Evolutionary conservation across 331 rosid genomes (phyloP).

Genomic region (Acacia pycnantha): DNA sequence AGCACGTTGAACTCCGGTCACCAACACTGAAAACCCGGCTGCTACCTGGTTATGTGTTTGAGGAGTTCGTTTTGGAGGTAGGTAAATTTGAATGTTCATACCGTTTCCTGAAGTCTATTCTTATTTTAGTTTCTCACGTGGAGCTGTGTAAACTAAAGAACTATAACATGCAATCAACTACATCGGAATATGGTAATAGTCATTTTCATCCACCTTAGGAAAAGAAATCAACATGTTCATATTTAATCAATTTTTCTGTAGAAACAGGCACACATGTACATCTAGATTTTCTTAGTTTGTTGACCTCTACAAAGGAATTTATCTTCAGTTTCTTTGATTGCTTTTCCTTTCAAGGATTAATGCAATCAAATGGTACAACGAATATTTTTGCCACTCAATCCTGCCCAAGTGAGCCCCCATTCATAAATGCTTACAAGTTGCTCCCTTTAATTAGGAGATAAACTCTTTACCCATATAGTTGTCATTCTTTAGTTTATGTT

Average conservation of each 20-base stretch:
- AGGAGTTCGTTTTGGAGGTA: slow-evolving; percentile 52
- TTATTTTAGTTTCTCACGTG: background rate
- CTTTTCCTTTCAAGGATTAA: background rate
- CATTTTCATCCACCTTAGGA: background rate
- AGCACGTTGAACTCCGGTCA: slow-evolving; percentile 32
- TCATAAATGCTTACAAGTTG: background rate
- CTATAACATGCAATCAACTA: background rate
- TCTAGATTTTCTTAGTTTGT: background rate
- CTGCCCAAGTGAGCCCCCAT: background rate
- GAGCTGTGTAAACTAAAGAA: background rate
- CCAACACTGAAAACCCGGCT: slow-evolving; percentile 24
- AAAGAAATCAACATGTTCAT: background rate
- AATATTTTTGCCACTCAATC: background rate
- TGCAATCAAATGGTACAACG: background rate
- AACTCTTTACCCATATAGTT: background rate
- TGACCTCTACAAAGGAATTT: background rate
- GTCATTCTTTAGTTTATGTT: background rate
- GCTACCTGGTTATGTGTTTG: slow-evolving; percentile 39
- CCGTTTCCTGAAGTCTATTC: background rate
- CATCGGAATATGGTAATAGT: background rate
- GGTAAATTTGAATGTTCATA: slow-evolving; percentile 11
- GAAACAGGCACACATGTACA: background rate
- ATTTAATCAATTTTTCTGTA: background rate
- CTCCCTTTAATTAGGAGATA: background rate
- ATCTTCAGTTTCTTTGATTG: background rate